phyloP scores from a whole-genome alignment of 1,284 basidiomycete genomes.

The Coniferiporia weirii region DNA sequence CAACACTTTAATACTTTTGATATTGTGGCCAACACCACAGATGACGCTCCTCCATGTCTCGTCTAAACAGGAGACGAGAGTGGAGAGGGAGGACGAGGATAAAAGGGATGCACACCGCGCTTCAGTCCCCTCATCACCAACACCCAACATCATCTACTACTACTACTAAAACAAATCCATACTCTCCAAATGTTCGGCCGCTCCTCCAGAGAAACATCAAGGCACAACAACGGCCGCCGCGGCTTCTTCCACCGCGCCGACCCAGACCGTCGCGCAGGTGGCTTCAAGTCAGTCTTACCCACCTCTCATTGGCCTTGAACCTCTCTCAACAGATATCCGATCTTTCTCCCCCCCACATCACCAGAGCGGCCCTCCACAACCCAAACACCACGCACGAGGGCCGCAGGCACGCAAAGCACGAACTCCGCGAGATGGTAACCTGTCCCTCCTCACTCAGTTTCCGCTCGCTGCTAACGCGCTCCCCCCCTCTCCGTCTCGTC shows the following conservation, averaged over 20 bases:
- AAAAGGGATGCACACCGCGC: not conserved
- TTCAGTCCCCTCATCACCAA: not conserved
- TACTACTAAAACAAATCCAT: not conserved
- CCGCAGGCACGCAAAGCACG: conserved; percentile 17
- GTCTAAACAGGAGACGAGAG: too few species aligned
- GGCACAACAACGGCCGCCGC: conserved; percentile 2
- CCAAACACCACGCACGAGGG: conserved; percentile 19
- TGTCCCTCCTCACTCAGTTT: not conserved
- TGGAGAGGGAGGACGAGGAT: too few species aligned
- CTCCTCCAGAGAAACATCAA: not conserved
- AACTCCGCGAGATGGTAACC: conserved; percentile 19
- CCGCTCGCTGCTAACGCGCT: conserved; percentile 12
- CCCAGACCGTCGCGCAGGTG: conserved; percentile 22
- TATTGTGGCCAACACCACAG: too few species aligned
- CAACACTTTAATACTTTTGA: too few species aligned
- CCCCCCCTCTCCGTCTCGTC: too few species aligned
- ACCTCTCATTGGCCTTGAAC: not conserved
- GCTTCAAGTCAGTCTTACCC: conserved; percentile 19
- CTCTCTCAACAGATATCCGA: not conserved
- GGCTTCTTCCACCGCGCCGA: conserved; percentile 19
- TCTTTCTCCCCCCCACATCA: not conserved
- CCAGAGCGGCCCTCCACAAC: conserved; percentile 22
- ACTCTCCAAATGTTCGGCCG: conserved; percentile 12
- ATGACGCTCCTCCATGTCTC: too few species aligned
- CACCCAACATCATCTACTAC: not conserved